phyloP scores from a whole-genome alignment of 768 basidiomycete genomes.

The Russula griseocarnosa region DNA sequence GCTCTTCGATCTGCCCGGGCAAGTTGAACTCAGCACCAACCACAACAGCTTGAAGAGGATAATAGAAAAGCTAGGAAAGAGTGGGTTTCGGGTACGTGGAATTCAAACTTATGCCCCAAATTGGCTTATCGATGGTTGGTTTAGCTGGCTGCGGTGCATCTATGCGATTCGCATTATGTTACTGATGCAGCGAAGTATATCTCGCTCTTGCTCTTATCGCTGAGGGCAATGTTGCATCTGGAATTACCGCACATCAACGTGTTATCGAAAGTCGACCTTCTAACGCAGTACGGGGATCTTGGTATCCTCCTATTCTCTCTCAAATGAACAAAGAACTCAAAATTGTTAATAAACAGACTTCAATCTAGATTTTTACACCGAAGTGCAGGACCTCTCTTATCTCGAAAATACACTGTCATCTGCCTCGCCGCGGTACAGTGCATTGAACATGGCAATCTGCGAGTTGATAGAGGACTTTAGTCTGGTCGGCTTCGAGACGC shows the following conservation, averaged over 20 bases:
- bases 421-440: slow-evolving; percentile 62
- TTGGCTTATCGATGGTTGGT: neutral
- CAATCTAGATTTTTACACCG: slow-evolving; percentile 96
- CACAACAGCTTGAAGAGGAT: slow-evolving; percentile 80
- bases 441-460: slow-evolving; percentile 85
- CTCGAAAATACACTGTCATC: slow-evolving; percentile 70
- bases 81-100: slow-evolving; percentile 75
- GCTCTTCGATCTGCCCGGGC: slow-evolving; percentile 93
- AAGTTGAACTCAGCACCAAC: slow-evolving; percentile 96
- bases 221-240: slow-evolving; percentile 96
- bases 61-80: slow-evolving; percentile 63
- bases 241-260: slow-evolving; percentile 99
- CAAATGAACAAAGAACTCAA: too few relatives aligned
- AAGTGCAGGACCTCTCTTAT: slow-evolving; percentile 92
- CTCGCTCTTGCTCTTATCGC: slow-evolving; percentile 83
- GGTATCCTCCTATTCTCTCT: slow-evolving; percentile 44
- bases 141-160: slow-evolving; percentile 57
- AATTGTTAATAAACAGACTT: slow-evolving; percentile 56
- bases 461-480: slow-evolving; percentile 91
- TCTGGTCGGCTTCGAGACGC: slow-evolving; percentile 92
- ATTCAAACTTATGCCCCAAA: too few relatives aligned
- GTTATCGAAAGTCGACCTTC: slow-evolving; percentile 90
- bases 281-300: slow-evolving; percentile 85
- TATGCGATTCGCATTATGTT: slow-evolving; percentile 96
- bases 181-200: slow-evolving; percentile 95